phyloP scores from a whole-genome alignment of 2,329 filamentous ascomycete genomes.

The Penicillium sp. region DNA sequence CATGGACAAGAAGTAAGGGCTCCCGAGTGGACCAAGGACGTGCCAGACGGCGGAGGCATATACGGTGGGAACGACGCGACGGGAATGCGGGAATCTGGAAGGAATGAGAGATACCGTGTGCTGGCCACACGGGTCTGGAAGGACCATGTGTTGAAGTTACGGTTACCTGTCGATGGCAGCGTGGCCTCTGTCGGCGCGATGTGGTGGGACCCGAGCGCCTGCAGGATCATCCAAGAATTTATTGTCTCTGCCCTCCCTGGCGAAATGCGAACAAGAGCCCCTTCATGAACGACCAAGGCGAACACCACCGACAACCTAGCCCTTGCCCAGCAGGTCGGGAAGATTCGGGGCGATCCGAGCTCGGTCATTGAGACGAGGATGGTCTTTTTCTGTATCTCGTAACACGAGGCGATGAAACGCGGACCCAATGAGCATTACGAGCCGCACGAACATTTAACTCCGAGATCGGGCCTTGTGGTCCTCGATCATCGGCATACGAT shows the following conservation, averaged over 20 bases:
- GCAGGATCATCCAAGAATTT: slow-evolving; percentile 2
- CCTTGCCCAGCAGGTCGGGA: neutral
- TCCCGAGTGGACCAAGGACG: neutral
- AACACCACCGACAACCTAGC: neutral
- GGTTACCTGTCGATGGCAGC: slow-evolving; percentile 8
- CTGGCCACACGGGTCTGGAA: slow-evolving; percentile 23
- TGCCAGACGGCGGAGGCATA: neutral
- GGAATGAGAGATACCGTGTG: slow-evolving; percentile 20
- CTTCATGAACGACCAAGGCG: neutral
- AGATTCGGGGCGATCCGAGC: neutral
- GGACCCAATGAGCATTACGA: slow-evolving; percentile 34
- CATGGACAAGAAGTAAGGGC: slow-evolving; percentile 28
- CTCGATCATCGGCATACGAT: slow-evolving; percentile 18
- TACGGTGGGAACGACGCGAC: slow-evolving; percentile 5
- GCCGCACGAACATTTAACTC: slow-evolving; percentile 28
- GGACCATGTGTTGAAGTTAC: slow-evolving; percentile 17
- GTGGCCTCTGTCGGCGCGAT: slow-evolving; percentile 14
- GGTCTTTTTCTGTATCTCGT: slow-evolving; percentile 13
- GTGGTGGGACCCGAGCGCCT: slow-evolving; percentile 2
- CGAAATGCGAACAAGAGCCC: neutral
- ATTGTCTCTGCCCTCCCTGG: neutral
- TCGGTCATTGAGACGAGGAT: slow-evolving; percentile 8
- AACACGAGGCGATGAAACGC: slow-evolving; percentile 30
- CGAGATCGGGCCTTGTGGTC: slow-evolving; percentile 12
- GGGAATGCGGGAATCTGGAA: slow-evolving; percentile 11